Evolutionary conservation across 306 rosid species (phyloP), one percentile per base, ranked within the genome.

Genomic region (Luffa aegyptiaca): DNA sequence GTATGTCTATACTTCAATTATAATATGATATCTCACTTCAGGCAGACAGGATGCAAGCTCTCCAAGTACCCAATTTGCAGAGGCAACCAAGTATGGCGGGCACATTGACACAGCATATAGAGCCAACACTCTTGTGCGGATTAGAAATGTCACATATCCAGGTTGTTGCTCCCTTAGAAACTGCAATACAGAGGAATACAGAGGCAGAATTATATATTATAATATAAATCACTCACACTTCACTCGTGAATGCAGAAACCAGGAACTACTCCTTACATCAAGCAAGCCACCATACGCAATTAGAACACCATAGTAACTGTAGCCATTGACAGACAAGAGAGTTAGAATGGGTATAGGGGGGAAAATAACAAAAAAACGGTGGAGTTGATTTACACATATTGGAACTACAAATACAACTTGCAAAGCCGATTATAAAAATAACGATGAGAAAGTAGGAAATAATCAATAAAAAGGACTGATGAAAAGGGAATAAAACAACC

Each of bases 41-140:
- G 92, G 91, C 71, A 93, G 90, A 83, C 97, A 93, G 70, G 92
- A 84, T 46, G 93, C 95, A 57, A 91, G 88, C 83, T 93, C 97
- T 85, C 98, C 98, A 78, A 93, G 91, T 61, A 93, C 93, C 98
- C 98, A 93, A 85, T 93, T 93, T 83, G 98, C 96, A 83, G 90
- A 85, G 68, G 93, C 98, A 82, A 91, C 69, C 81, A 93, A 88
- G 86, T 84, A 87, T 16, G 96, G 98, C 79, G 75, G 76, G 84
- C 84, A 58, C 75, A 61, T 79, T 69, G 88, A 81, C 41, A 81
- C 52, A 3, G 81, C 79, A 86, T 91, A 93, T 76, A 93, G 81
- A 55, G 98, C 97, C 68, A 93, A 76, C 84, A 93, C 86, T 81
- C 93, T 90, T 9, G 86, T 76, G 39, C 81, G 85, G 82, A 93